Evolutionary conservation across 1,284 basidiomycete species (phyloP).

Genomic region (Puccinia triticina): DNA sequence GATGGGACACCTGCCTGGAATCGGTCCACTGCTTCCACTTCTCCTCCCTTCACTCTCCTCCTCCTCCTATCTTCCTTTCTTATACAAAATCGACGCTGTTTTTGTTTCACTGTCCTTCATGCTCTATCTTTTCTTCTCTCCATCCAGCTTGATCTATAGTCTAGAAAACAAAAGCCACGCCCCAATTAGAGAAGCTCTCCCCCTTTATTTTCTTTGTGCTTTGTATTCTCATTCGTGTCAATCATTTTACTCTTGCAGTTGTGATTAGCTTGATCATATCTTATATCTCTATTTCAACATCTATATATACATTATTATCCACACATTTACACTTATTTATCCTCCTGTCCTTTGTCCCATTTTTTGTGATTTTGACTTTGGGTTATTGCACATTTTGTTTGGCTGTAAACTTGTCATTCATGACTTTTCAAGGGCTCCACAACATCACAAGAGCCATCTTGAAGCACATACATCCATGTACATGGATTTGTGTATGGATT

Average conservation of each 20-base stretch:
- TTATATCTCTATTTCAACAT: neutral
- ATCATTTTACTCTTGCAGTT: neutral
- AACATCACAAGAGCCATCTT: neutral
- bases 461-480: no score
- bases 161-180: neutral
- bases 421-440: neutral
- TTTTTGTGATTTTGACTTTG: neutral
- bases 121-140: neutral
- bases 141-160: neutral
- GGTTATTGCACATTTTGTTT: neutral
- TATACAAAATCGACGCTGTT: neutral
- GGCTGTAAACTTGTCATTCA: neutral
- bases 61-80: neutral
- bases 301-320: neutral
- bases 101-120: neutral
- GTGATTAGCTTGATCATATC: neutral
- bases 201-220: no score
- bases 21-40: neutral
- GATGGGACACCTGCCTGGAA: conserved; percentile 1
- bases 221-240: neutral
- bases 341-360: neutral
- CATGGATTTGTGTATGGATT: no score
- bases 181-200: no score
- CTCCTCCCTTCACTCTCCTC: neutral
- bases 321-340: neutral